phyloP scores from a whole-genome alignment of 768 basidiomycete genomes.

The Auriculariales sp. region DNA sequence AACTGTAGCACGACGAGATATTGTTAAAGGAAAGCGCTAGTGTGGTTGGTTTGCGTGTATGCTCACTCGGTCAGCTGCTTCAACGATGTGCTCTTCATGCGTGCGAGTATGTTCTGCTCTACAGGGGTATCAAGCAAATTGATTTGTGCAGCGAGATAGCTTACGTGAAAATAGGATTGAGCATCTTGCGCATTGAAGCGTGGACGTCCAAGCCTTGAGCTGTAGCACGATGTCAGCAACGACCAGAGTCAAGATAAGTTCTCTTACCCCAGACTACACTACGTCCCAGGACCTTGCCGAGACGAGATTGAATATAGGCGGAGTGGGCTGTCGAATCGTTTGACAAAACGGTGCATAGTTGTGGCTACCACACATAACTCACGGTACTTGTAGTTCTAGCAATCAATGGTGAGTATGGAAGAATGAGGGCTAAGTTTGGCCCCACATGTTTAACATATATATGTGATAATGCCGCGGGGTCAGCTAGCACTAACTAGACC shows the following conservation, averaged over 20 bases:
- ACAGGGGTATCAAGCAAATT: neutral
- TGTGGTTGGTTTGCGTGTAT: neutral
- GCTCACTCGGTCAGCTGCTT: constrained; percentile 5
- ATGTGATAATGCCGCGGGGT: constrained; percentile 11
- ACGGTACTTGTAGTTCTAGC: constrained; percentile 10
- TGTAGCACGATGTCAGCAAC: neutral
- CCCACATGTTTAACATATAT: constrained; percentile 5
- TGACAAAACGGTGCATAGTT: neutral
- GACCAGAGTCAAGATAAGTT: neutral
- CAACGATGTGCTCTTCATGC: constrained; percentile 5
- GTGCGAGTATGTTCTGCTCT: too few species aligned
- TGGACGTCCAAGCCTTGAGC: constrained; percentile 22
- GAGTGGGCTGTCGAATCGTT: constrained; percentile 9
- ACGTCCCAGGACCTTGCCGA: constrained; percentile 19
- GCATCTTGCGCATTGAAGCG: constrained; percentile 12
- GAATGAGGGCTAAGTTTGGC: too few species aligned
- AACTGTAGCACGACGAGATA: neutral
- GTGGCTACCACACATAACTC: neutral
- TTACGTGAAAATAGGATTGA: constrained; percentile 11
- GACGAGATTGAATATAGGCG: constrained; percentile 18
- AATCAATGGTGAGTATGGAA: too few species aligned
- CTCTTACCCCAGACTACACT: constrained; percentile 19
- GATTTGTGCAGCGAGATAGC: constrained; percentile 1
- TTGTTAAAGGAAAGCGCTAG: neutral
- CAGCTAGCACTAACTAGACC: constrained; percentile 10